Evolutionary conservation across 768 basidiomycete species (phyloP).

Genomic region (Hypsizygus marmoreus): DNA sequence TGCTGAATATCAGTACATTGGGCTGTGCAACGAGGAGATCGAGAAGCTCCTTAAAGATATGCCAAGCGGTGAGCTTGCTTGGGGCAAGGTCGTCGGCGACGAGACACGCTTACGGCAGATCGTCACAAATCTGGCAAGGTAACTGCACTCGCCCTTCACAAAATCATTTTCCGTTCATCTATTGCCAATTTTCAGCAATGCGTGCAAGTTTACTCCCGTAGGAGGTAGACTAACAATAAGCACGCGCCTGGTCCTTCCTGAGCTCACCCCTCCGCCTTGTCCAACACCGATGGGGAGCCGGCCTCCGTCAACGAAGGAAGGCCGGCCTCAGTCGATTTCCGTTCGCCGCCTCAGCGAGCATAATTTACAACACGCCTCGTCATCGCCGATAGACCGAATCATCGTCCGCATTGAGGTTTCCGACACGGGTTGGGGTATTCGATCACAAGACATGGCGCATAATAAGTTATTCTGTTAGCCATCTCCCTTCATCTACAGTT

Average conservation of each 20-base stretch:
- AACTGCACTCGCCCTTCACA: not conserved
- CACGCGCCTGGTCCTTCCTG: slow-evolving; percentile 49
- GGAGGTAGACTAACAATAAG: slow-evolving; percentile 58
- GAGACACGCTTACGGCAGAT: slow-evolving; percentile 69
- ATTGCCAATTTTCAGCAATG: slow-evolving; percentile 36
- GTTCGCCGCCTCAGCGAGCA: no score
- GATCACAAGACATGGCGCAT: slow-evolving; percentile 59
- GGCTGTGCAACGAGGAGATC: slow-evolving; percentile 37
- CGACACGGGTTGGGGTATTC: slow-evolving; percentile 67
- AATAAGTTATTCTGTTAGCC: slow-evolving; percentile 63
- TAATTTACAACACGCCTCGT: no score
- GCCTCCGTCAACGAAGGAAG: not conserved
- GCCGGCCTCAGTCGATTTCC: no score
- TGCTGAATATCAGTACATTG: slow-evolving; percentile 45
- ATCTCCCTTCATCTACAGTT: not conserved
- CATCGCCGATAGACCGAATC: no score
- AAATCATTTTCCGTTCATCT: not conserved
- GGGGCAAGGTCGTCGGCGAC: slow-evolving; percentile 66
- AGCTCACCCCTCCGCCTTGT: not conserved
- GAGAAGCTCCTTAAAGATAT: slow-evolving; percentile 28
- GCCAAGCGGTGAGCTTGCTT: slow-evolving; percentile 31
- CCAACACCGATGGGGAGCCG: not conserved
- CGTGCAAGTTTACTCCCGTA: slow-evolving; percentile 60
- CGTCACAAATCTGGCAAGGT: slow-evolving; percentile 69
- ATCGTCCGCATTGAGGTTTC: slow-evolving; percentile 69